Evolutionary conservation across 2,329 filamentous ascomycete species (phyloP), one percentile per base, ranked within the genome.

Genomic region (Curvularia spicifera): DNA sequence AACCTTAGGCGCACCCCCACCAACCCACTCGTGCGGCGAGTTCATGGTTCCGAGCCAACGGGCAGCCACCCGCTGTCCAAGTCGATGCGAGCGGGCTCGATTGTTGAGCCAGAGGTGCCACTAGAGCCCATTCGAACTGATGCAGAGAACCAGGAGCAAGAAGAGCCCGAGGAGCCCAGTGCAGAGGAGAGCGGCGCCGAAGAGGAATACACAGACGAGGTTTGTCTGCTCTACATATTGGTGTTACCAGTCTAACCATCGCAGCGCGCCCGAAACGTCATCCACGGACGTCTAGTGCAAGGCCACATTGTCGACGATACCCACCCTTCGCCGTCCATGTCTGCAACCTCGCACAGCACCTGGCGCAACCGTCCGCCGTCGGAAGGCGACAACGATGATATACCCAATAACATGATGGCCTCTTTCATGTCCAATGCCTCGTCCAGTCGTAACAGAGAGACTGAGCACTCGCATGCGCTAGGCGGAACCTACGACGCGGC

Each of bases 261-360:
- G 33, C 53, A 81, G 76, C 89, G 91, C 57, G 92, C 91, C 18
- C 86, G 89, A 40, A 93, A 98, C 74, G 93, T 99, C 47, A 96
- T 93, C 42, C 94, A 93, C 57, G 94, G 92, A 9, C 89, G 95
- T 52, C 83, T 99, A 43, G 87, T 98, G 8, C 93, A 97, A 68
- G 95, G 95, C 13, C 95, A 98, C 74, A 90, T 99, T 66, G 95
- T 99, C 10, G 91, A 96, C 63, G 95, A 97, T 73, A 90, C 97
- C 73, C 94, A 93, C 71, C 90, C 90, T 2, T 96, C 93, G 1
- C 90, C 92, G 15, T 83, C 85, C 46, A 82, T 86, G 61, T 94
- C 83, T 5, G 80, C 81, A 28, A 80, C 87, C n/a, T 87, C 87
- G 8, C 86, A 85, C 56, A 88, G 52, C 73, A 84, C 53, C 74